These are phyloP conservation scores for Clarireedia paspali DNA, from an alignment of 2,329 filamentous ascomycete genomes.

Conservation along the genomic window DNA sequence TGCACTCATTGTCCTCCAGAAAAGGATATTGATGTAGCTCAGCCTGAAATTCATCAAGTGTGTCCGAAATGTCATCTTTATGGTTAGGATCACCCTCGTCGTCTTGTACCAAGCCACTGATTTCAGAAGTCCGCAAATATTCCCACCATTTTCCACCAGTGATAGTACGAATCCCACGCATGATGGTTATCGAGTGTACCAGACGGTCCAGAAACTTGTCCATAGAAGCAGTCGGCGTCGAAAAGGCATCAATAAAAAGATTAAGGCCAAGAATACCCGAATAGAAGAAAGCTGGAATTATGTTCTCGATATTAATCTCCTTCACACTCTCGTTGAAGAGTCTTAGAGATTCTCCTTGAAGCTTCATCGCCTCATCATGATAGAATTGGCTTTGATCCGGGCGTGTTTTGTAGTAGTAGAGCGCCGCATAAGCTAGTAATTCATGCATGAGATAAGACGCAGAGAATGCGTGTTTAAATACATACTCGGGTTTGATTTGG, in stretches of 20 bases:
- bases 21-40: background rate
- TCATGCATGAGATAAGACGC: conserved; percentile 30
- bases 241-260: conserved; percentile 32
- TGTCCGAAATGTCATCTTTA: conserved; percentile 7
- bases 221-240: conserved; percentile 25
- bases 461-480: background rate
- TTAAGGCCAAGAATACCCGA: conserved; percentile 29
- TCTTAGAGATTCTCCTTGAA: conserved; percentile 27
- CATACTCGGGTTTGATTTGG: background rate
- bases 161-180: conserved; percentile 25
- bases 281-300: conserved; percentile 27
- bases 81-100: conserved; percentile 1
- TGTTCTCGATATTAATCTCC: conserved; percentile 16
- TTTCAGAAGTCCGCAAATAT: conserved; percentile 20
- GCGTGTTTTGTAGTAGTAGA: conserved; percentile 27
- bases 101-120: conserved; percentile 17
- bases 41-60: background rate
- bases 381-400: conserved; percentile 21
- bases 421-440: conserved; percentile 28
- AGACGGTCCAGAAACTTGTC: conserved; percentile 13
- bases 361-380: conserved; percentile 27
- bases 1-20: background rate
- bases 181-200: conserved; percentile 23
- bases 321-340: conserved; percentile 25
- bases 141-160: conserved; percentile 17